Conservation (phyloP, 75 land plant genomes). For the Gnetum montanum region DNA sequence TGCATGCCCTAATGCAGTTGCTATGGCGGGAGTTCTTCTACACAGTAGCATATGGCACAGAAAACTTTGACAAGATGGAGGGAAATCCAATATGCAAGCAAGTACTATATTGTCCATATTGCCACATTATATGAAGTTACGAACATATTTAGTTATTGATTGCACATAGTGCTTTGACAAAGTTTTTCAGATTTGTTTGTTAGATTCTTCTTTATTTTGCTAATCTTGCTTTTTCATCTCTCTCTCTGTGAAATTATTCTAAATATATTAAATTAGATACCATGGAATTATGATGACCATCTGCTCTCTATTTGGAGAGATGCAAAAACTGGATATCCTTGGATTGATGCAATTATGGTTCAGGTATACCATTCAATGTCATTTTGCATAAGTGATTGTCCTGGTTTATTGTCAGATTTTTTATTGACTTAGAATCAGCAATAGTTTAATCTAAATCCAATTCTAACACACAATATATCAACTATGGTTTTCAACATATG, state of each 20-base stretch:
- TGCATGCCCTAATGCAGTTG: conserved; percentile 28
- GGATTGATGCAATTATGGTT: conserved; percentile 96
- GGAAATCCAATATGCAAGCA: conserved; percentile 87
- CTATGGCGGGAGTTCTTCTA: conserved; percentile 95
- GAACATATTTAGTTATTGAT: no score
- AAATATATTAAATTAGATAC: no score
- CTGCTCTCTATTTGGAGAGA: conserved; percentile 82
- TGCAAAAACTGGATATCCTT: conserved; percentile 79
- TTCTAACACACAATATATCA: no score
- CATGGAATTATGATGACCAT: conserved; percentile 72
- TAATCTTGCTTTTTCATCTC: no score
- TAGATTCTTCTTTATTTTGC: neutral
- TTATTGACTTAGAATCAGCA: no score
- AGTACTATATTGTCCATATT: conserved; percentile 28
- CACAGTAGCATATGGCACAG: conserved; percentile 76
- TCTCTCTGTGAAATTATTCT: no score
- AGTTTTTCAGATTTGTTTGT: neutral
- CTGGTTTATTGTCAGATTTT: no score
- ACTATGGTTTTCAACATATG: no score
- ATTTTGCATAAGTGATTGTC: no score
- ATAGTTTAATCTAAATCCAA: no score
- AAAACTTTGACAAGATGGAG: conserved; percentile 82
- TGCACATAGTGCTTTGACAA: no score
- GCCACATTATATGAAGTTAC: no score
- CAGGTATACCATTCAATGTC: conserved; percentile 42